Evolutionary conservation across 768 basidiomycete species (phyloP).

Genomic region (Russula virescens): DNA sequence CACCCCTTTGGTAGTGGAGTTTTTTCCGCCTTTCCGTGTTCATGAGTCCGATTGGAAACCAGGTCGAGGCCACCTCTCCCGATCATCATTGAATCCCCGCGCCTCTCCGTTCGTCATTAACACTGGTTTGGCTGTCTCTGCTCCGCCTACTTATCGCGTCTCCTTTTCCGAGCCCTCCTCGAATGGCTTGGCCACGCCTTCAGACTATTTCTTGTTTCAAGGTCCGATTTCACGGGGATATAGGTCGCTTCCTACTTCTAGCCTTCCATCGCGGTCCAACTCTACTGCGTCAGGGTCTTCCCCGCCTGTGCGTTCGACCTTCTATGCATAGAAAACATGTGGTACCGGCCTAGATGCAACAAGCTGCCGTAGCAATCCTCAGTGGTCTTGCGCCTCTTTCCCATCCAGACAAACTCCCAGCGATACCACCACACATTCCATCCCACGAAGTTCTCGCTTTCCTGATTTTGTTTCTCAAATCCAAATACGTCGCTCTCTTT

Average conservation of each 20-base stretch:
- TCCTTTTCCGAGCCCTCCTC: conserved; percentile 8
- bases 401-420: neutral
- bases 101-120: conserved; percentile 31
- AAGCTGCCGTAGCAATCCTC: neutral
- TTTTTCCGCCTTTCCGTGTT: conserved; percentile 26
- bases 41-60: conserved; percentile 8
- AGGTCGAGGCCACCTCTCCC: conserved; percentile 24
- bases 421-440: conserved; percentile 13
- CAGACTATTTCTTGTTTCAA: neutral
- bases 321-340: neutral
- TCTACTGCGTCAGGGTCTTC: conserved; percentile 20
- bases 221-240: neutral
- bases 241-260: conserved; percentile 19
- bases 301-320: neutral
- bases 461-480: neutral
- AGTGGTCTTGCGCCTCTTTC: neutral
- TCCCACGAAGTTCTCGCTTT: neutral
- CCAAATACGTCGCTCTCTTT: neutral
- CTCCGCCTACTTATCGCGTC: conserved; percentile 21
- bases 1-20: conserved; percentile 37
- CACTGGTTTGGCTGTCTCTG: conserved; percentile 9
- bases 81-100: conserved; percentile 31
- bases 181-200: neutral
- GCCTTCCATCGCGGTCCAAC: conserved; percentile 20
- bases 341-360: neutral